Evolutionary conservation across 345 rosid species (phyloP), one percentile per base, ranked within the genome.

Genomic region (Sisymbrium altissimum): DNA sequence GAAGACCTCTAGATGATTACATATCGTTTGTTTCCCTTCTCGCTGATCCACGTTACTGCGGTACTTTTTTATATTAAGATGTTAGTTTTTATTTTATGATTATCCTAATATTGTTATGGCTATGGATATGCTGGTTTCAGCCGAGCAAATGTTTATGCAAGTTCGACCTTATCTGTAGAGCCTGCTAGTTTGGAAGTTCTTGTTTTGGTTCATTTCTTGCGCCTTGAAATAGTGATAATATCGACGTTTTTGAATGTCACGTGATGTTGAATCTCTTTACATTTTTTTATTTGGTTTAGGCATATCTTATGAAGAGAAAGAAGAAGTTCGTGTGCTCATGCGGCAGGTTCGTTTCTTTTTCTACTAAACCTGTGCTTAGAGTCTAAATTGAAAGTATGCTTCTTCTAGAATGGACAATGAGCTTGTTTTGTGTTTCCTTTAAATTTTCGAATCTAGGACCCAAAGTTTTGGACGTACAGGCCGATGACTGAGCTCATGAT

Each of bases 11-110:
- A 2, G 94, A 82, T 86, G 91, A 86, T 76, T 86, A 88, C 83
- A 94, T 94, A 82, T 94, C 98, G 38, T 91, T 94, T 83, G 98
- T 94, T 71, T 80, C 89, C 59, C 95, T 94, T 64, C 97, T 94
- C 53, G 98, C 97, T 32, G 98, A 94, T 85, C 93, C 96, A 82
- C 86, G 92, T 71, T 94, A 89, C 84, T 88, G 97, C 78, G 98
- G 96, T 94, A 94, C 77, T 58, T 79, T 82, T 72, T 80, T 73
- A 4, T 72, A 69, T 43, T 74, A 68, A 78, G 81, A 83, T 77
- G 79, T 77, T 70, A 46, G 72, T 77, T 55, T 56, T 33, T 32
- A 32, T 32, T 64, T 56, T 45, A 32, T 32, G 21, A 13, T 50
- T 33, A 18, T 38, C 54, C 7, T 36, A 2, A 13, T 70, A 46